Conservation (phyloP, 2,329 filamentous ascomycete genomes). For the Xylariomycetidae sp. region DNA sequence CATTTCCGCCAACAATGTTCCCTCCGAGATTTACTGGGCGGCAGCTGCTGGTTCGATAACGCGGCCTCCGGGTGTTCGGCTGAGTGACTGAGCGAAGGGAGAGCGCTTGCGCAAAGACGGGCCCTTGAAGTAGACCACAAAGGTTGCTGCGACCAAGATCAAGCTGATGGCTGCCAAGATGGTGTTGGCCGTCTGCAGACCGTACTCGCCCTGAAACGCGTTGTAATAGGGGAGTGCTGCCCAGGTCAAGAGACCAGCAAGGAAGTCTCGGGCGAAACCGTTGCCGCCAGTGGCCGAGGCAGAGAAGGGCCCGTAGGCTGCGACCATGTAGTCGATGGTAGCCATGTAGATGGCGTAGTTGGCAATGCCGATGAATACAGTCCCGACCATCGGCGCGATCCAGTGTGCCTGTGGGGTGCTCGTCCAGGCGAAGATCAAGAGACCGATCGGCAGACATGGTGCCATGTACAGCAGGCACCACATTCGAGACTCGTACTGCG, state of each 20-base stretch:
- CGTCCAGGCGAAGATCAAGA: conserved; percentile 59
- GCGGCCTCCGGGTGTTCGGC: no score
- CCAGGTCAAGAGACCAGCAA: conserved; percentile 58
- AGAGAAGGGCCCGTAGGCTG: conserved; percentile 59
- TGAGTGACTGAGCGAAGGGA: conserved; percentile 45
- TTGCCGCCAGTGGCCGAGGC: conserved; percentile 63
- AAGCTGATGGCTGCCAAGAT: conserved; percentile 45
- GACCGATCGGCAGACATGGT: conserved; percentile 52
- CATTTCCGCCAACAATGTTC: no score
- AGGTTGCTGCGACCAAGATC: conserved; percentile 46
- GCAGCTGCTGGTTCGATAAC: no score
- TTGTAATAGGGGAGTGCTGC: conserved; percentile 51
- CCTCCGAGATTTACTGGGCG: no score
- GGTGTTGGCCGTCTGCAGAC: conserved; percentile 47
- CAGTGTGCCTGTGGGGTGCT: conserved; percentile 50
- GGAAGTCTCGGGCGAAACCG: conserved; percentile 58
- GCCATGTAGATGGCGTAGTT: conserved; percentile 61
- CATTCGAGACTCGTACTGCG: conserved; percentile 56
- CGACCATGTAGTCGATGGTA: conserved; percentile 63
- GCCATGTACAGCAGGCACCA: conserved; percentile 56
- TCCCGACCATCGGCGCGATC: conserved; percentile 57
- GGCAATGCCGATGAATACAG: conserved; percentile 54
- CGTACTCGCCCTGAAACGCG: conserved; percentile 33
- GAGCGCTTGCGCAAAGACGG: conserved; percentile 43
- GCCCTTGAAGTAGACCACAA: conserved; percentile 51